phyloP scores from a whole-genome alignment of 495 filamentous ascomycete genomes.

The Penicillium antarcticum region DNA sequence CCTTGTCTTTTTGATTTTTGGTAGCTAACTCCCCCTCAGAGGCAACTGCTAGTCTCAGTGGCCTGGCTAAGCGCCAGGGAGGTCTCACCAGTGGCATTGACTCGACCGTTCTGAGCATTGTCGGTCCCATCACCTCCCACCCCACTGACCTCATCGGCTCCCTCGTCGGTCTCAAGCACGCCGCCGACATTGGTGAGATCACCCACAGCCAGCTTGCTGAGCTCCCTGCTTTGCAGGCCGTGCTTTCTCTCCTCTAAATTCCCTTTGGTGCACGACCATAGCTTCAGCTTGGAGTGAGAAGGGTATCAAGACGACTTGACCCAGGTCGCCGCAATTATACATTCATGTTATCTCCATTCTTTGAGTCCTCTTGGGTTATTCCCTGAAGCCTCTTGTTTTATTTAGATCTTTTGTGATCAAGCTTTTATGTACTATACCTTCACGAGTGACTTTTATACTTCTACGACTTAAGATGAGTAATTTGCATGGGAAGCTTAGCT shows the following conservation, averaged over 20 bases:
- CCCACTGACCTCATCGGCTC: slow-evolving; percentile 15
- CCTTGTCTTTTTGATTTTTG: no score
- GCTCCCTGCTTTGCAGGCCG: slow-evolving; percentile 14
- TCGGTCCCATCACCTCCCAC: not conserved
- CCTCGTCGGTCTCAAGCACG: slow-evolving; percentile 12
- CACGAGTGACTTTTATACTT: slow-evolving; percentile 7
- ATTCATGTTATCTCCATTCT: not conserved
- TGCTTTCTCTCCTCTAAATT: slow-evolving; percentile 13
- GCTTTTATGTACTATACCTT: slow-evolving; percentile 13
- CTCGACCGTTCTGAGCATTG: no score
- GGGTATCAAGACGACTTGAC: slow-evolving; percentile 16
- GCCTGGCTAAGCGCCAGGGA: not conserved
- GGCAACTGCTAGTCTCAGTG: not conserved
- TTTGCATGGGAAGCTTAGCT: not conserved
- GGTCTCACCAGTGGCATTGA: not conserved
- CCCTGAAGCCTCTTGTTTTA: not conserved
- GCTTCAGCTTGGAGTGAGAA: not conserved
- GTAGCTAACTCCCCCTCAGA: slow-evolving; percentile 1
- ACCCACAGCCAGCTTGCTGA: slow-evolving; percentile 10
- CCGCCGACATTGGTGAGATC: slow-evolving; percentile 11
- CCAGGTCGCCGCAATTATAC: not conserved
- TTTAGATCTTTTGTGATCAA: not conserved
- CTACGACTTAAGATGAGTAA: not conserved
- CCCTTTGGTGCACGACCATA: not conserved
- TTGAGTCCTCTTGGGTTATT: not conserved